Evolutionary conservation across 805 yeast genomes (phyloP), one percentile per base, ranked within the genome.

Genomic region (Ogataea dorogensis): DNA sequence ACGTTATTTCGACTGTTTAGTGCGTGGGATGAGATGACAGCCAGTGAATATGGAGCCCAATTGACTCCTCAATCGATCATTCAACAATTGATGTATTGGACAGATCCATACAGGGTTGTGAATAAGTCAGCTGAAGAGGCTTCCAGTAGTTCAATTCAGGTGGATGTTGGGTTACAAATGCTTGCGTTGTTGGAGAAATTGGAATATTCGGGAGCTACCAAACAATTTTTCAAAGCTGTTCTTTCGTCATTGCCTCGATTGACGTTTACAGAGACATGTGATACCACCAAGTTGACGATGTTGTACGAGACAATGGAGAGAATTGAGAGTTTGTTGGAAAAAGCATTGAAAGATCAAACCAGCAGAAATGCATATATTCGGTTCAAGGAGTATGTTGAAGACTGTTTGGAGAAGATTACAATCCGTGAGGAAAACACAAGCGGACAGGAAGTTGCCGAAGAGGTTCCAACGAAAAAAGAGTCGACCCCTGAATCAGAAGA

Each of bases 81-180:
- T 20, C 87, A 80, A 45, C 95, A 86, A 50, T 59, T 91, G 30
- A 65, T 83, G 16, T 77, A 79, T 51, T 86, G 96, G 95, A 82
- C 95, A 13, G 91, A 87, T 55, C 95, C 96, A 5, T 62, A 65
- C 28, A 75, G 78, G 44, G 61, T 81, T 7, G 86, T 78, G 3
- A 71, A 74, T 40, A 60, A 64, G 26, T 48, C 66, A 1, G 65
- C 66, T 5, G 73, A 63, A 2, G 71, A 63, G 2, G 58, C 68
- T 3, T 53, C 52, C 4, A 50, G 50, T n/a, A 73, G 75, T 25
- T 56, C 70, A 8, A 61, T 75, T 5, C 93, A 84, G 44, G 55
- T 79, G 3, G 69, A 67, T 46, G 75, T 81, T 43, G 75, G 75
- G 0, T 55, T 70, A 18, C 79, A 77, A 17, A 59, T 84, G 8